Base-by-base conservation (phyloP, 768 basidiomycete genomes). In the Neoboletus brunneissimus region DNA sequence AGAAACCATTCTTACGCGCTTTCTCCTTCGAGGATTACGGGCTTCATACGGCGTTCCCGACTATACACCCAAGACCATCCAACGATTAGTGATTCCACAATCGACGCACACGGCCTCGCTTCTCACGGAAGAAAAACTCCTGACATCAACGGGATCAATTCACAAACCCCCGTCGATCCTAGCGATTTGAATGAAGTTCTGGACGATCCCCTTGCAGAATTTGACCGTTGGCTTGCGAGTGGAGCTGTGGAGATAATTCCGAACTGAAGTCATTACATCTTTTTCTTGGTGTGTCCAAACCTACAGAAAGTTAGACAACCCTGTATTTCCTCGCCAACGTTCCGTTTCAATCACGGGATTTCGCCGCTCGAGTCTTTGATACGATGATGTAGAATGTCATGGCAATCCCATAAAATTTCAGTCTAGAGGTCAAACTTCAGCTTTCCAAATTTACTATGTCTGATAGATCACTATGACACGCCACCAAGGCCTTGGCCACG, bases 181-280 rank as follows among this genome's bases (percentile, higher is more conserved):
- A 37, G 34, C 12, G 46, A 52, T n/a, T 29, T 8, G 18, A 45
- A 54, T 7, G 66, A 63, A 22, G 61, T 65, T 13, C 43, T 46
- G 32, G 64, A 66, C n/a, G 81, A 87, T 48, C 79, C 84, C 48
- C 77, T 88, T 48, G 85, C 81, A 5, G 86, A 86, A 59, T 76
- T 91, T 29, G 84, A 88, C 56, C 81, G 77, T 44, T 91, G 86
- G 86, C 68, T 90, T 61, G 75, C 80, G 31, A 87, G 87, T 64
- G 86, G 79, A 29, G 78, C 81, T 4, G 82, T 89, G 1, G 77
- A 81, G 42, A 82, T 87, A 53, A 54, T 81, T 34, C 38, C 62
- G 7, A 61, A 72, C 44, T 71, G 51, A 65, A 13, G 40, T 23
- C 1, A 20, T 29, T 37, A 12, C 22, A 18, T 22, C 20, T 8